Base-by-base conservation (phyloP, 2,329 filamentous ascomycete species). In the Dactylellina sp. region DNA sequence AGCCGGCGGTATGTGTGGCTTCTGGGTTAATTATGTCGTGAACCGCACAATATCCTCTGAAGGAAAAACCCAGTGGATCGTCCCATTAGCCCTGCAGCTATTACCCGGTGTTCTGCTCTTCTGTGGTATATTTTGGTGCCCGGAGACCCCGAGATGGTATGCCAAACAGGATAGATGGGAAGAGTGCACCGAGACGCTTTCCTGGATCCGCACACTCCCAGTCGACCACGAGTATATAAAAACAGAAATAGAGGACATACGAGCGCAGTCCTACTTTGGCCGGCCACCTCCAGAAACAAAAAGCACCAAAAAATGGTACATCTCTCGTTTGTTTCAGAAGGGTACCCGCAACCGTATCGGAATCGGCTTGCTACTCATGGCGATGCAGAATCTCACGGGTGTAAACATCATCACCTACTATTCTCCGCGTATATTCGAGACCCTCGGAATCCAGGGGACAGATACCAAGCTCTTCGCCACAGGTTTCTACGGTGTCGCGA, bases 361-460 rank as follows among this genome's bases (percentile, higher is more conserved):
- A 80, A 84, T 93, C 9, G 91, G 91, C 50, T 86, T 86, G 63
- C 86, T 91, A 78, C 84, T 94, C 18, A 93, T 93, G 83, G 83
- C 93, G 60, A 92, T 88, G 85, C 91, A 94, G 81, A 94, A 94
- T 77, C 89, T 89, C 55, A 85, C 83, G 1, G 90, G 90, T 6
- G 62, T 87, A 40, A 87, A 88, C 68, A 85, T 86, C 0, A 84
- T 89, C 2, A 87, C 89, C 80, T 90, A 90, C 82, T 90, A 91
- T 75, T 87, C 88, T 0, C 89, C 89, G 0, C 85, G 86, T 65
- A 91, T 92, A 77, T 92, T 92, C 82, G 81, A 82, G 47, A 84
- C 87, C 75, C 83, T 91, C 1, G 89, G 89, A 16, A 84, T 91
- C 77, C 80, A 80, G 20, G 82, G 83, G 61, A 86, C 75, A 3